Percentiles rank a stretch among this genome's conserved stretches.
Evolutionary conservation across 2,329 filamentous ascomycete species (phyloP).

Genomic region (Phyllosticta paracitricarpa): DNA sequence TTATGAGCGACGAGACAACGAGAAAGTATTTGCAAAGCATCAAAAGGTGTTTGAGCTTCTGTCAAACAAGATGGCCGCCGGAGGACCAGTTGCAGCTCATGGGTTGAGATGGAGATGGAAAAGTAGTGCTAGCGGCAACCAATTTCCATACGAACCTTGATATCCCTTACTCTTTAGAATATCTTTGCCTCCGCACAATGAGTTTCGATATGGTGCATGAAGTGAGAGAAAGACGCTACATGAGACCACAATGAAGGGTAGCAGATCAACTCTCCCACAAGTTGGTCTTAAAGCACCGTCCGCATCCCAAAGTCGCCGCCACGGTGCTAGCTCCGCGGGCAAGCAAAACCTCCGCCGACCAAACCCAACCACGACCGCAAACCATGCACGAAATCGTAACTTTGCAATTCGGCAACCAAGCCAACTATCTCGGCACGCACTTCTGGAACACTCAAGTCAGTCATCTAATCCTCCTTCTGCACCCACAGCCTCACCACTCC

Average conservation of each 20-base stretch:
- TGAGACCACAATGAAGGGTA: not conserved
- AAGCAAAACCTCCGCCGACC: not conserved
- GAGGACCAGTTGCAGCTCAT: constrained; percentile 88
- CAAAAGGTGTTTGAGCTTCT: constrained; percentile 92
- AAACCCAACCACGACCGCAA: not conserved
- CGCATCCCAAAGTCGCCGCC: not conserved
- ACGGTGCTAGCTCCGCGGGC: not conserved
- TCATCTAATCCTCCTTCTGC: not conserved
- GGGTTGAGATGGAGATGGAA: constrained; percentile 46
- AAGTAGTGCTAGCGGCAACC: not conserved
- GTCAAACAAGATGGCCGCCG: constrained; percentile 92
- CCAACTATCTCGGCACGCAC: constrained; percentile 88
- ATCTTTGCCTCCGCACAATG: not conserved
- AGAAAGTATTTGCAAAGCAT: constrained; percentile 96
- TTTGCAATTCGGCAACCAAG: constrained; percentile 82
- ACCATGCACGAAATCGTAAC: constrained; percentile 91
- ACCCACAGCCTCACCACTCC: not conserved
- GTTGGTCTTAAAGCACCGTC: not conserved
- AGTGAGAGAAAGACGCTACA: not conserved
- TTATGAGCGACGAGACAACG: constrained; percentile 93
- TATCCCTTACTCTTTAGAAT: not conserved
- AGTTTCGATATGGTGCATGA: not conserved
- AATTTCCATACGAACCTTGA: not conserved
- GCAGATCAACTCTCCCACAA: not conserved
- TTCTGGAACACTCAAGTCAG: constrained; percentile 94